Percentiles rank a stretch among this genome's conserved stretches.
Conservation (phyloP, 805 yeast genomes). For the Candida dajiaensis region DNA sequence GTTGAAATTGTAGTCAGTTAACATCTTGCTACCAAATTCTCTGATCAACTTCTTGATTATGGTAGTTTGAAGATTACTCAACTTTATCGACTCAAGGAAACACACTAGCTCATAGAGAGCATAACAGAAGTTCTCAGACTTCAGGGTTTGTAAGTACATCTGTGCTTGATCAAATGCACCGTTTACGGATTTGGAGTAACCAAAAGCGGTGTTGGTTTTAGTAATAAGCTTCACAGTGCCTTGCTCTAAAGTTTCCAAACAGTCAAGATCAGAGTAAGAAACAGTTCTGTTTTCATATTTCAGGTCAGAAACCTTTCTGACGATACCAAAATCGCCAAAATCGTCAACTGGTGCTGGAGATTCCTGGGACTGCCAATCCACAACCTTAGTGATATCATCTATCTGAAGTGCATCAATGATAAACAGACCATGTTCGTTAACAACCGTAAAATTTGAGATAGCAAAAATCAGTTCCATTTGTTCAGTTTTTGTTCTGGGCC, state of each 20-base stretch:
- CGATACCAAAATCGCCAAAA: constrained; percentile 19
- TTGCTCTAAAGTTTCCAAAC: constrained; percentile 12
- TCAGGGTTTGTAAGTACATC: constrained; percentile 7
- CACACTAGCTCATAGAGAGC: constrained; percentile 11
- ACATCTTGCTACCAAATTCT: constrained; percentile 14
- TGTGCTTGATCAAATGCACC: constrained; percentile 11
- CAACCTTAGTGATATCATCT: neutral
- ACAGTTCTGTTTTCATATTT: neutral
- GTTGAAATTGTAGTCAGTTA: constrained; percentile 28
- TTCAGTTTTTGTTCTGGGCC: constrained; percentile 1
- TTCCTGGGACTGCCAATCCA: neutral
- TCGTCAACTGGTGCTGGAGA: constrained; percentile 3
- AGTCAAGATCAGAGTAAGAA: constrained; percentile 6
- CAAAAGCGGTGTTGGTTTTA: constrained; percentile 6
- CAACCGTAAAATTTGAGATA: neutral
- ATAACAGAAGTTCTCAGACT: constrained; percentile 6
- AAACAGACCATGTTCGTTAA: constrained; percentile 15
- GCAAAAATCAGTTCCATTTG: neutral
- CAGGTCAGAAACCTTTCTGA: constrained; percentile 14
- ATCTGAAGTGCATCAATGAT: constrained; percentile 11
- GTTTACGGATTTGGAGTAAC: neutral
- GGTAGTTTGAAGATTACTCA: constrained; percentile 1
- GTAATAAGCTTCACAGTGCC: constrained; percentile 4
- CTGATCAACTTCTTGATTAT: constrained; percentile 9
- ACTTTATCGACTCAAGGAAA: constrained; percentile 2